Evolutionary conservation across 1,139 yeast species (phyloP), one percentile per base, ranked within the genome.

Genomic region (Eremothecium gossypii): DNA sequence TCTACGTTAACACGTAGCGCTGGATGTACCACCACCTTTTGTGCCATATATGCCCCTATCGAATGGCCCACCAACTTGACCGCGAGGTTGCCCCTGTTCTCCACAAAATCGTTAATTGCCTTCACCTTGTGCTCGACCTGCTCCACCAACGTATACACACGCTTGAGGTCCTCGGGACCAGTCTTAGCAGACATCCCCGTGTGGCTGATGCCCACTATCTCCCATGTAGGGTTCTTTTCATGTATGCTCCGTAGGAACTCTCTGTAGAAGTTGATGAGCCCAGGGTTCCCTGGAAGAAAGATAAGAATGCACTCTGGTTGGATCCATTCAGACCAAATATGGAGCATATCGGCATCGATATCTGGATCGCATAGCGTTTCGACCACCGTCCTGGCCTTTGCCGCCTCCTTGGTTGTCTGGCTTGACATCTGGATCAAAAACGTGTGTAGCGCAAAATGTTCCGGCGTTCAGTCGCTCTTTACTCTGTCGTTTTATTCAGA

Each of bases 221-320:
- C 79, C 51, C 69, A 66, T 5, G 58, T 55, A 0, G 82, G 79
- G 40, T 66, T 58, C 30, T 55, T 53, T 29, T 55, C 46, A 41
- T 75, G 76, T 39, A 79, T 56, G 30, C 66, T 55, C 30, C 64
- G 63, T 36, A 78, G 58, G 52, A 73, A 76, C 2, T 72, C 70
- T 17, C 65, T 64, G 55, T 79, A 79, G 54, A 69, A 78, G 47
- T 76, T 79, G 20, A 74, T 68, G 11, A 79, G 54, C 0, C 84
- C 85, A 0, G 85, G 85, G 51, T 79, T 79, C 0, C 85, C 85
- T 0, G 85, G 84, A n/a, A 79, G 69, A 51, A 78, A 66, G 17
- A 74, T 61, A 31, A 77, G 27, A 7, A 23, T 17, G n/a, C 13
- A 14, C n/a, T 11, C 29, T 34, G 29, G 27, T 23, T 10, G 12